Evolutionary conservation across 306 rosid species (phyloP).

Genomic region (Malus sylvestris): DNA sequence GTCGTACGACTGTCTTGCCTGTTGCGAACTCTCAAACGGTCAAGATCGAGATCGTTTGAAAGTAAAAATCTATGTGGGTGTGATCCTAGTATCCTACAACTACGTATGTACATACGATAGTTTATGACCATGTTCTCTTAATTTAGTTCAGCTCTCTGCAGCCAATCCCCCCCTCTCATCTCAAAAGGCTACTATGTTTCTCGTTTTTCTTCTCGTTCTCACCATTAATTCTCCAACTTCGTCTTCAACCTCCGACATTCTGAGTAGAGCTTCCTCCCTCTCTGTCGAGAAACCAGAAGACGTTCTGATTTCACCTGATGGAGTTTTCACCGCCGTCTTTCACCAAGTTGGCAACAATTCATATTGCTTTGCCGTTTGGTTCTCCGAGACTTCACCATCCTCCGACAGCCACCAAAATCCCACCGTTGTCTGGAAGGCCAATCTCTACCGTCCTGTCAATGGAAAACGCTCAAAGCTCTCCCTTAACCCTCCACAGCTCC

Average conservation of each 20-base stretch:
- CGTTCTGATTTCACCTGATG: conserved; percentile 26
- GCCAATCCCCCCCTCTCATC: not conserved
- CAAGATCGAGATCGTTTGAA: too few species aligned
- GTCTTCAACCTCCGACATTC: conserved; percentile 6
- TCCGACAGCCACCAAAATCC: not conserved
- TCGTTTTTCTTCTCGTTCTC: conserved; percentile 12
- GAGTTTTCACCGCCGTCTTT: conserved; percentile 43
- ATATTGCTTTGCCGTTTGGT: conserved; percentile 54
- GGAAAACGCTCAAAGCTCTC: conserved; percentile 37
- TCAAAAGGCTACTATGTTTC: conserved; percentile 15
- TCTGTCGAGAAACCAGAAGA: conserved; percentile 27
- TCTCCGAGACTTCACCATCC: conserved; percentile 11
- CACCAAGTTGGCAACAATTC: conserved; percentile 40
- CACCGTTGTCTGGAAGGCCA: conserved; percentile 49
- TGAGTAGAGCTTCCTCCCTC: conserved; percentile 30
- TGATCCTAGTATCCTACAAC: not conserved
- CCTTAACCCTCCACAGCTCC: conserved; percentile 20
- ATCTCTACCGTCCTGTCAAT: conserved; percentile 40
- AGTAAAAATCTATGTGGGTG: not conserved
- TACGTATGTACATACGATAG: not conserved
- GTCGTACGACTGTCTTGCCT: too few species aligned
- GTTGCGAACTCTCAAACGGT: too few species aligned
- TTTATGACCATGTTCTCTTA: not conserved
- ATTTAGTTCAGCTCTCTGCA: not conserved
- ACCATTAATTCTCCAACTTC: conserved; percentile 13